phyloP scores from a whole-genome alignment of 2,329 filamentous ascomycete species.

The Neonectria hederae region DNA sequence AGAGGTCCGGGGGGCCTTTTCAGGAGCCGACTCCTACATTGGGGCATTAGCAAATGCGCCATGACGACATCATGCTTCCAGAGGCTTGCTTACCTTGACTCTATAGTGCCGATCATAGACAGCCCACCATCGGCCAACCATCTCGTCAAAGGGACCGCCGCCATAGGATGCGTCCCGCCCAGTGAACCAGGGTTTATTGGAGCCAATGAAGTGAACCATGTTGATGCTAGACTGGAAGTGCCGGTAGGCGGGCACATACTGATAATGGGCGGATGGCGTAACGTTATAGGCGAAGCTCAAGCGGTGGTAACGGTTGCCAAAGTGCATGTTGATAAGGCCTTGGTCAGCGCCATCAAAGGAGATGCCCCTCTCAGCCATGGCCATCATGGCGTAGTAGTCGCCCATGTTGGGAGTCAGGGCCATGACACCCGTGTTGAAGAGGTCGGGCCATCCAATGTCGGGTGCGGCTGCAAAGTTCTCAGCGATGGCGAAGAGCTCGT shows the following conservation, averaged over 20 bases:
- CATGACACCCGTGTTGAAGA: conserved; percentile 99
- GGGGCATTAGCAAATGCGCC: conserved; percentile 16
- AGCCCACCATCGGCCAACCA: conserved; percentile 91
- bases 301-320: conserved; percentile 82
- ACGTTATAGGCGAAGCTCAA: conserved; percentile 97
- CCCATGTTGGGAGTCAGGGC: conserved; percentile 85
- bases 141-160: conserved; percentile 78
- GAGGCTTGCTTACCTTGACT: conserved; percentile 56
- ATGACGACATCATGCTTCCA: not conserved
- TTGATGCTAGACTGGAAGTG: conserved; percentile 92
- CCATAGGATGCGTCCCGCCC: conserved; percentile 65
- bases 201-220: conserved; percentile 93
- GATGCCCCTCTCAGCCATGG: conserved; percentile 84
- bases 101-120: conserved; percentile 90
- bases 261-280: conserved; percentile 95
- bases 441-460: conserved; percentile 97
- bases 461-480: conserved; percentile 77
- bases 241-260: conserved; percentile 93
- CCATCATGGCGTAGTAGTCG: conserved; percentile 85
- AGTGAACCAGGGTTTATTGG: conserved; percentile 86
- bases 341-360: conserved; percentile 98
- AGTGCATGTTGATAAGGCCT: conserved; percentile 94
- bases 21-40: conserved; percentile 31
- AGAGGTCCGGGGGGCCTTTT: conserved; percentile 32
- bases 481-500: conserved; percentile 83